Percentiles rank a stretch among this genome's conserved stretches.
These are phyloP conservation scores for Lachnellula willkommii DNA, from an alignment of 2,329 filamentous ascomycete genomes.

Conservation along the genomic window DNA sequence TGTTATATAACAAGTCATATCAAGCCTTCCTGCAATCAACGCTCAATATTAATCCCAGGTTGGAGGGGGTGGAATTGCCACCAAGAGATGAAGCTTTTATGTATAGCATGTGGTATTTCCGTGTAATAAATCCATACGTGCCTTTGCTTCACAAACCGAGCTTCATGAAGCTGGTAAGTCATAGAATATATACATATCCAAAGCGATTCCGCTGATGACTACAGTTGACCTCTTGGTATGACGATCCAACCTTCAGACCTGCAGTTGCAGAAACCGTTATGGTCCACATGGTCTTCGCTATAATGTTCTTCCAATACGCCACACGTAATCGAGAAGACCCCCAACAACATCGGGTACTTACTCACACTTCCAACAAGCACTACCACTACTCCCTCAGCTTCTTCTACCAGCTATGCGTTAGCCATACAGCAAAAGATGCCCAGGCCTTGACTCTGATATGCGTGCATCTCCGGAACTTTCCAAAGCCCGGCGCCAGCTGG, in stretches of 20 bases:
- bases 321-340: constrained; percentile 58
- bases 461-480: constrained; percentile 68
- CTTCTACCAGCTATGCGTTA: constrained; percentile 58
- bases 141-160: constrained; percentile 74
- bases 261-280: constrained; percentile 61
- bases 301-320: constrained; percentile 73
- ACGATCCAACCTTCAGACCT: constrained; percentile 59
- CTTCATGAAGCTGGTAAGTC: constrained; percentile 61
- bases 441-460: constrained; percentile 71
- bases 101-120: constrained; percentile 71
- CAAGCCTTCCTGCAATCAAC: constrained; percentile 62
- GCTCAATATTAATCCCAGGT: constrained; percentile 53
- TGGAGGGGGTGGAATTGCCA: constrained; percentile 56
- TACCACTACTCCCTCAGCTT: constrained; percentile 71
- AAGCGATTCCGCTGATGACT: constrained; percentile 4
- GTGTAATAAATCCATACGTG: constrained; percentile 64
- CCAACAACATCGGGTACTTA: constrained; percentile 49
- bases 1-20: constrained; percentile 66
- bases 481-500: constrained; percentile 71
- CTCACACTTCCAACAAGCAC: constrained; percentile 66
- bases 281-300: constrained; percentile 74
- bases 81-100: constrained; percentile 58
- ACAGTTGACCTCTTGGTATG: constrained; percentile 61
- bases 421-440: constrained; percentile 59
- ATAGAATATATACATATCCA: neutral